Evolutionary conservation across 2,329 filamentous ascomycete species (phyloP).

Genomic region (Botrytis medusae): DNA sequence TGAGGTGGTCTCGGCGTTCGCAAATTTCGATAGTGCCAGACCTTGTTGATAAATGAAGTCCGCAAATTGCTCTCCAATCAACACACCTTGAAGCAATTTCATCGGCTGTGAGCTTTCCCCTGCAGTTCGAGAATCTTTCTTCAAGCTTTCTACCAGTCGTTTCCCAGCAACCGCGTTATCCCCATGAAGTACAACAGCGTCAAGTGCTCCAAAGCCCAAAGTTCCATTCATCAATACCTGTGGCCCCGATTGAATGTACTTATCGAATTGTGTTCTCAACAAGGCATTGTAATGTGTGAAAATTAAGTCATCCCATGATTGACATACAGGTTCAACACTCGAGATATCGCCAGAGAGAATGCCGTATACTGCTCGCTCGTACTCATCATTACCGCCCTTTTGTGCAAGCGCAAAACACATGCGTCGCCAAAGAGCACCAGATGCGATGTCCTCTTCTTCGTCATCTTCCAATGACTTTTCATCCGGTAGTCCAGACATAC

Average conservation of each 20-base stretch:
- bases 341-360: constrained; percentile 81
- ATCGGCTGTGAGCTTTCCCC: constrained; percentile 63
- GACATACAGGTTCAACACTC: constrained; percentile 74
- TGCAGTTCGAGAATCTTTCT: constrained; percentile 54
- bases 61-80: constrained; percentile 64
- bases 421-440: constrained; percentile 69
- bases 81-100: constrained; percentile 74
- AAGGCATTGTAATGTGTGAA: constrained; percentile 88
- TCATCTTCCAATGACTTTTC: constrained; percentile 48
- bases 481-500: constrained; percentile 71
- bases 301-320: constrained; percentile 80
- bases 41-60: constrained; percentile 61
- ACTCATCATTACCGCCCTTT: constrained; percentile 68
- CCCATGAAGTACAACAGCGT: constrained; percentile 63
- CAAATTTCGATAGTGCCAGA: constrained; percentile 48
- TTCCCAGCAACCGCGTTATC: constrained; percentile 53
- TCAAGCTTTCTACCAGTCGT: constrained; percentile 61
- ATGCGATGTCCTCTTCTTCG: constrained; percentile 47
- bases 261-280: constrained; percentile 75
- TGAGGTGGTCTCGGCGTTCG: constrained; percentile 47
- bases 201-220: constrained; percentile 61
- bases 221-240: constrained; percentile 54
- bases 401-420: constrained; percentile 73
- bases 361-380: constrained; percentile 88
- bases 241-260: constrained; percentile 59